phyloP scores from a whole-genome alignment of 73 alveolate species.

The Paramecium caudatum region DNA sequence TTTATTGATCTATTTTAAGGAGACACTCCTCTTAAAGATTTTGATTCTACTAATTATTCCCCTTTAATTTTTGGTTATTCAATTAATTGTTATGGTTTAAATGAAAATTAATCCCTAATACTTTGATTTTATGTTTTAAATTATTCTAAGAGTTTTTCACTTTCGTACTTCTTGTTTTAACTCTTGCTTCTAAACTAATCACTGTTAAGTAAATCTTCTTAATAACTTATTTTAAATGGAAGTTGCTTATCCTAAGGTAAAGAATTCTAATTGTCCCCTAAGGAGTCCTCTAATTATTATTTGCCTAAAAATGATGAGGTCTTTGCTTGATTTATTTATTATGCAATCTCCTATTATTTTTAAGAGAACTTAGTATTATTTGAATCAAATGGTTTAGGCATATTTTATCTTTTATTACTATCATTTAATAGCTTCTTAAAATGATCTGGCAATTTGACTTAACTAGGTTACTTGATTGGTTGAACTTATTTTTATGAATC shows the following conservation, averaged over 20 bases:
- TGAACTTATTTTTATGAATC: neutral
- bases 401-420: neutral
- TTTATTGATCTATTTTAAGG: neutral
- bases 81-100: neutral
- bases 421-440: neutral
- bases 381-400: constrained; percentile 6
- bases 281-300: no score
- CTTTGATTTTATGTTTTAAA: neutral
- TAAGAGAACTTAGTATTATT: neutral
- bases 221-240: neutral
- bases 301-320: no score
- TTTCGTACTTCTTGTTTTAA: neutral
- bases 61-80: neutral
- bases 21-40: neutral
- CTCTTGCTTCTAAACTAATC: neutral
- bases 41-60: neutral
- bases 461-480: neutral
- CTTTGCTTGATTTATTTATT: no score
- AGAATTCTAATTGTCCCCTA: no score
- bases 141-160: neutral
- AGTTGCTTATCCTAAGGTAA: no score
- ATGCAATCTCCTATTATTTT: no score
- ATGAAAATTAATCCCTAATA: neutral
- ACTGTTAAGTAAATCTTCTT: neutral
- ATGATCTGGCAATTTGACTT: neutral